phyloP scores from a whole-genome alignment of 2,329 filamentous ascomycete genomes.

The Arthroderma sp. region DNA sequence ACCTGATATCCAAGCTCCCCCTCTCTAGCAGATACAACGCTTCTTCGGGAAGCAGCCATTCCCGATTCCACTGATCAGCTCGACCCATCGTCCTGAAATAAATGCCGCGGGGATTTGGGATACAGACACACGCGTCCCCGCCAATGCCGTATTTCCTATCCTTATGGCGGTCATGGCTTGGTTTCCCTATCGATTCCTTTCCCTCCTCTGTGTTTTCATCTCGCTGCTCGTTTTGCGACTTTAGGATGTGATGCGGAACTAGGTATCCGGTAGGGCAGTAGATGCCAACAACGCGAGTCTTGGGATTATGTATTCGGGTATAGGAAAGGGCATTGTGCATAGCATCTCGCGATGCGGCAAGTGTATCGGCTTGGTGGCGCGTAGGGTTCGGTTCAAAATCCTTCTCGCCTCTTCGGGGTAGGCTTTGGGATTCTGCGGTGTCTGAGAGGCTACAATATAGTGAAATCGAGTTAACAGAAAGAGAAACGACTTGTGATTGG shows the following conservation, averaged over 20 bases:
- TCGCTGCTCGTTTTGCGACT: neutral
- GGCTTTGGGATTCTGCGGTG: slow-evolving; percentile 27
- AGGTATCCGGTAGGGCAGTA: slow-evolving; percentile 53
- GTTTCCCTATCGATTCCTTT: neutral
- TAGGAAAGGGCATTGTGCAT: slow-evolving; percentile 80
- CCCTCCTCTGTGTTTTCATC: neutral
- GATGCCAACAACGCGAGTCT: slow-evolving; percentile 53
- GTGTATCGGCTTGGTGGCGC: slow-evolving; percentile 58
- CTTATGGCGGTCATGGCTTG: neutral
- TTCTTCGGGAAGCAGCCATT: slow-evolving; percentile 87
- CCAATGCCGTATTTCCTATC: slow-evolving; percentile 12
- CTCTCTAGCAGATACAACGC: slow-evolving; percentile 79
- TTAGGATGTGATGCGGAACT: neutral
- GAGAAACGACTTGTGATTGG: neutral
- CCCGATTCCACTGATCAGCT: slow-evolving; percentile 47
- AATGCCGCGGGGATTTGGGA: slow-evolving; percentile 60
- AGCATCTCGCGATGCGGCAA: slow-evolving; percentile 69
- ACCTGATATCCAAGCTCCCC: slow-evolving; percentile 75
- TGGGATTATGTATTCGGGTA: slow-evolving; percentile 59
- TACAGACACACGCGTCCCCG: slow-evolving; percentile 40
- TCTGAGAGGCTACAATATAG: slow-evolving; percentile 19
- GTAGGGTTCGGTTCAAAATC: slow-evolving; percentile 94
- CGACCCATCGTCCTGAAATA: slow-evolving; percentile 65
- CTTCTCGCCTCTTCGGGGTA: slow-evolving; percentile 87
- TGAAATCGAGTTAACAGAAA: neutral